Conservation (phyloP, 331 rosid species). For the Dryas integrifolia region DNA sequence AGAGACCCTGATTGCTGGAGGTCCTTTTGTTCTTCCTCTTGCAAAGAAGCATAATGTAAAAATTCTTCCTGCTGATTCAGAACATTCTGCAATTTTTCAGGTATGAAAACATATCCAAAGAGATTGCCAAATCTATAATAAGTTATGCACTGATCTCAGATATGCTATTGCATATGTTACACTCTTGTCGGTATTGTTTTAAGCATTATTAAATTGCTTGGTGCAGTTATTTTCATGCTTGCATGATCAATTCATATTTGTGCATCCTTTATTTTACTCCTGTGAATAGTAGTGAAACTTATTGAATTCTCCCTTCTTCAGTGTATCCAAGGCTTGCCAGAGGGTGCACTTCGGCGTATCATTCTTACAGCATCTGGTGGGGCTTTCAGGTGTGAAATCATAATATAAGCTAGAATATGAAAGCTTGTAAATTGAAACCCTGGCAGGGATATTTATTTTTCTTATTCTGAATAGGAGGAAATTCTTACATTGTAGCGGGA, state of each 20-base stretch:
- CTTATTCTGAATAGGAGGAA: constrained; percentile 10
- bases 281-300: constrained; percentile 25
- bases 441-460: constrained; percentile 4
- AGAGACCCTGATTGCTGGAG: constrained; percentile 96
- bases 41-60: constrained; percentile 84
- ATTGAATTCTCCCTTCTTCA: constrained; percentile 37
- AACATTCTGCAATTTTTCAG: constrained; percentile 98
- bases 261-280: neutral
- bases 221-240: constrained; percentile 1
- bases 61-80: constrained; percentile 98
- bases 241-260: neutral
- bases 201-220: neutral
- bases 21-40: constrained; percentile 90
- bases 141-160: neutral
- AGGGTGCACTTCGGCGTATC: constrained; percentile 71
- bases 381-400: constrained; percentile 66
- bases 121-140: neutral
- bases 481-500: neutral
- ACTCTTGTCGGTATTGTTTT: neutral
- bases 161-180: neutral
- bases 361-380: constrained; percentile 95
- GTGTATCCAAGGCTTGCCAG: constrained; percentile 92
- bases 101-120: constrained; percentile 32
- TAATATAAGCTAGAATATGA: constrained; percentile 19
- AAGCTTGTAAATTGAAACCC: constrained; percentile 7